These are phyloP conservation scores for Blastobotrys peoriensis DNA, from an alignment of 805 yeast genomes.

Conservation along the genomic window DNA sequence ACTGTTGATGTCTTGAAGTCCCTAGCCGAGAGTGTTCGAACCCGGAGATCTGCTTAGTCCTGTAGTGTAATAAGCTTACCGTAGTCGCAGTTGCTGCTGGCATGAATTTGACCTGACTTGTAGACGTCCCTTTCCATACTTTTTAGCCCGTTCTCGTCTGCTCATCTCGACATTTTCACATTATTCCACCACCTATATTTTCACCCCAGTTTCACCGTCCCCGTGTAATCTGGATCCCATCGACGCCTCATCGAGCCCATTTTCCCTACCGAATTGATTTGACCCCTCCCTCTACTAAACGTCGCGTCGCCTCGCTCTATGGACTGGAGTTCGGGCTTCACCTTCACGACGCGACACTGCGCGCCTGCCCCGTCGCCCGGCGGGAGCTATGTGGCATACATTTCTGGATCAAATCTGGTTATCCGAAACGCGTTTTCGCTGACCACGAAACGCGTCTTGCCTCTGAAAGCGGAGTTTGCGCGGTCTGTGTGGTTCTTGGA, in stretches of 20 bases:
- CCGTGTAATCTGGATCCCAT: no score
- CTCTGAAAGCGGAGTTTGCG: slow-evolving; percentile 13
- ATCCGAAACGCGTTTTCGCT: slow-evolving; percentile 13
- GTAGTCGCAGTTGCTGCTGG: no score
- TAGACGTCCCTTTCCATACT: no score
- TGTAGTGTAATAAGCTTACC: no score
- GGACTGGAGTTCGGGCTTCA: slow-evolving; percentile 10
- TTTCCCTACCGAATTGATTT: no score
- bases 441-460: slow-evolving; percentile 14
- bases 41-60: slow-evolving; percentile 49
- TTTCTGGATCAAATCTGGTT: slow-evolving; percentile 16
- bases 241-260: no score
- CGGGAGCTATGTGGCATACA: slow-evolving; percentile 18
- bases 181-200: no score
- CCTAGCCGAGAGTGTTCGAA: slow-evolving; percentile 73
- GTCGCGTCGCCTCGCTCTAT: not conserved
- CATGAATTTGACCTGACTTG: no score
- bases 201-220: no score
- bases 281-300: no score
- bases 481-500: slow-evolving; percentile 4
- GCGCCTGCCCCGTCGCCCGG: slow-evolving; percentile 14
- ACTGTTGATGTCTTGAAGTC: slow-evolving; percentile 66
- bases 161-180: no score
- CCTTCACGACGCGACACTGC: slow-evolving; percentile 7
- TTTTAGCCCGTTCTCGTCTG: no score